Percentiles rank a stretch among this genome's conserved stretches.
These are phyloP conservation scores for Syzygium aromaticum DNA, from an alignment of 345 rosid species.

Conservation along the genomic window DNA sequence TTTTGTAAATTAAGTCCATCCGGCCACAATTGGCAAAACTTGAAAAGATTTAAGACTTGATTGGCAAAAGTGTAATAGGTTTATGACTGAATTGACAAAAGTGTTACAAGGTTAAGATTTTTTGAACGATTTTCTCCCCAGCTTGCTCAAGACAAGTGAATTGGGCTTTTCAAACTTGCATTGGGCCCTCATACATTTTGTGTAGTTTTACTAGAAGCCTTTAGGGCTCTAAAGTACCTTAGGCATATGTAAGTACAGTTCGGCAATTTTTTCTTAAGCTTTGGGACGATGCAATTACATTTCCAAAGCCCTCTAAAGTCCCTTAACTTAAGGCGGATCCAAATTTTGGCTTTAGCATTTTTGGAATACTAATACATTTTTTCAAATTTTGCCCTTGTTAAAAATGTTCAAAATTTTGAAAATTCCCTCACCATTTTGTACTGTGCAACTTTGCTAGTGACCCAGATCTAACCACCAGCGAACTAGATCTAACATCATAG, in stretches of 20 bases:
- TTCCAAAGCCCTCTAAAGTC: background rate
- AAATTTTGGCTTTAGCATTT: background rate
- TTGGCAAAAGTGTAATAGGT: too few relatives aligned
- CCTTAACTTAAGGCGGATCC: fast-evolving
- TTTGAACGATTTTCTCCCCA: too few relatives aligned
- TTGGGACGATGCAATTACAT: background rate
- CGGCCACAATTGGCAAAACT: too few relatives aligned
- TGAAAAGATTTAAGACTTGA: too few relatives aligned
- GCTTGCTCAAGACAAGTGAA: background rate
- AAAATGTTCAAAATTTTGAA: too few relatives aligned
- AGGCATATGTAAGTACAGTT: background rate
- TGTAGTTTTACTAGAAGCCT: background rate
- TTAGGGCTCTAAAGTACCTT: background rate
- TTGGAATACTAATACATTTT: background rate
- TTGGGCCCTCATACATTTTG: background rate
- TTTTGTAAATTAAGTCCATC: too few relatives aligned
- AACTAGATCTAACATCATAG: fast-evolving
- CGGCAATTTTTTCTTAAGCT: fast-evolving
- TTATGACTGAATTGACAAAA: too few relatives aligned
- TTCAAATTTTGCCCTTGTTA: background rate
- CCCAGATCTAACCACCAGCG: too few relatives aligned
- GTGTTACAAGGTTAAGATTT: fast-evolving
- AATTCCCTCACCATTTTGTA: too few relatives aligned
- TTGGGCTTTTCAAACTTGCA: background rate
- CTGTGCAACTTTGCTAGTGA: too few relatives aligned